Base-by-base conservation (phyloP, 345 rosid species). In the Camelina sativa region DNA sequence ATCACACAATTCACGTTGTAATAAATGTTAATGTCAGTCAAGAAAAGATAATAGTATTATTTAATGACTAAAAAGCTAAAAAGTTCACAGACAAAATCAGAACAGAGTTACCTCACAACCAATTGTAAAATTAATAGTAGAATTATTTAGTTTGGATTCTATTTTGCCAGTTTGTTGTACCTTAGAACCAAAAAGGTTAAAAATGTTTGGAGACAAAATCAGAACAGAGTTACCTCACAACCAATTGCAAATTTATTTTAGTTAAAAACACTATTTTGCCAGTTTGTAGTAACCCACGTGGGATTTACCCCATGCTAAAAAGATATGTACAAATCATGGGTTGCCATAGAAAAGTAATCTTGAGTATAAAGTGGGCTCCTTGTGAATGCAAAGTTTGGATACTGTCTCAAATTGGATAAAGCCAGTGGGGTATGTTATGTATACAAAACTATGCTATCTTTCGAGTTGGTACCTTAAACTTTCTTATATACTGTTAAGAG, bases 81-180 rank as follows among this genome's bases (percentile, higher is more conserved):
- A 70, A 41, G 71, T 63, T 76, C 38, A 9, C 28, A 65, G 76
- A 71, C 40, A 77, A 77, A 48, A 77, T 52, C 80, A 48, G 76
- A 72, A 48, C 62, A 57, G 55, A 65, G 71, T 65, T 64, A 70
- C 55, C 23, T 10, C 28, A 12, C 48, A 48, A 52, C 71, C 72
- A 65, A 72, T 65, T 11, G 57, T 23, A 65, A 65, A 30, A 56
- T 62, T 2, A 16, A 4, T 40, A 43, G 57, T 28, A 28, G 0
- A 4, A 28, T 28, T 61, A 16, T 58, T 62, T 61, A 41, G 8
- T 53, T 16, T 35, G 11, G 8, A 48, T 61, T 8, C 34, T 12
- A 22, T 56, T 65, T 65, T 65, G 17, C 50, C 19, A 46, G 20
- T 46, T n/a, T 46, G 61, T n/a, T n/a, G 19, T 44, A 15, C 17